A percentile compares a stretch with the other conserved stretches of the same genome.
Conservation (phyloP, 805 yeast species). For the Zygotorulaspora chibaensis region DNA sequence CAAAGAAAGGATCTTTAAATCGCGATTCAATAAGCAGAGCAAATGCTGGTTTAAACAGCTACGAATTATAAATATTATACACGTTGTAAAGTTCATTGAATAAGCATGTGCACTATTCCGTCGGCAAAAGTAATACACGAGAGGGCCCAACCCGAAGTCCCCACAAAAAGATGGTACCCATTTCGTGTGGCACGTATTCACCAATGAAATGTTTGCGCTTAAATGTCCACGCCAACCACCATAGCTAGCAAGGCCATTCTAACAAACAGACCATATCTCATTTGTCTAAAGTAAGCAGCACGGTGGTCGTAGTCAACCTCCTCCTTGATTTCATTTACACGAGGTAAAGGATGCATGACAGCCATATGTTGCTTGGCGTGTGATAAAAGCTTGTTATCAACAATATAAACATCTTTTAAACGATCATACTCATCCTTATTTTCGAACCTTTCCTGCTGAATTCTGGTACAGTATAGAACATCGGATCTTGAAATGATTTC, state of each 20-base stretch:
- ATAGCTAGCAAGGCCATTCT: conserved; percentile 98
- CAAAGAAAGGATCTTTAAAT: too few species aligned
- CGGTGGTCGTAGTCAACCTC: conserved; percentile 99
- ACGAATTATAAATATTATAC: neutral
- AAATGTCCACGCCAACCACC: conserved; percentile 94
- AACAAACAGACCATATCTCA: conserved; percentile 96
- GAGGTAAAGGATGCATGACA: conserved; percentile 97
- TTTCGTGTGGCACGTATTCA: neutral
- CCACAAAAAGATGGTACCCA: conserved; percentile 12
- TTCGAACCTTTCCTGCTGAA: conserved; percentile 92
- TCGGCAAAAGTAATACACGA: neutral
- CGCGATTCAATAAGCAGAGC: neutral
- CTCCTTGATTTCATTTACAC: conserved; percentile 92
- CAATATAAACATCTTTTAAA: conserved; percentile 85
- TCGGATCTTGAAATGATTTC: conserved; percentile 87
- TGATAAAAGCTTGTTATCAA: conserved; percentile 84
- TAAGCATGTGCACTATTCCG: neutral
- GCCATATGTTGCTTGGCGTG: conserved; percentile 98
- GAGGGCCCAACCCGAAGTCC: conserved; percentile 15
- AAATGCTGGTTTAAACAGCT: neutral
- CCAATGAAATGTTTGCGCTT: conserved; percentile 3
- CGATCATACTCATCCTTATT: conserved; percentile 74
- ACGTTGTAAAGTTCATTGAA: neutral
- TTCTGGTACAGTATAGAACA: conserved; percentile 95
- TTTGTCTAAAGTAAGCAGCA: conserved; percentile 99